phyloP scores from a whole-genome alignment of 2,329 filamentous ascomycete genomes.

The Hypoxylon rubiginosum region DNA sequence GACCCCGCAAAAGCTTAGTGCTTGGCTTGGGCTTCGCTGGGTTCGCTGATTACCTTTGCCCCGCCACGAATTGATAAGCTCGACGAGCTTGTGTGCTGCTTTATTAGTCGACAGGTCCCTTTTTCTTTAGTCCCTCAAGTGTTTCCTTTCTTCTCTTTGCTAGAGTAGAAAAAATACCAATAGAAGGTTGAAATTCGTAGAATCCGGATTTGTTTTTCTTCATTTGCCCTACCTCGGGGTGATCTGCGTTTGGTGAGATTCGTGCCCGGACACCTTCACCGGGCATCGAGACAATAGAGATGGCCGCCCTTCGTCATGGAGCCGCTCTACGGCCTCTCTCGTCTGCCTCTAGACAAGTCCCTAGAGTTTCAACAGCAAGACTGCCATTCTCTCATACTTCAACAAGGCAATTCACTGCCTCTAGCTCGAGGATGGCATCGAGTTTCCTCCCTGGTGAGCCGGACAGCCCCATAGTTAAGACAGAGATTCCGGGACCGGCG shows the following conservation, averaged over 20 bases:
- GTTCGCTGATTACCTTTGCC: slow-evolving; percentile 13
- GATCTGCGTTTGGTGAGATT: slow-evolving; percentile 19
- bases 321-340: slow-evolving; percentile 47
- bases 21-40: neutral
- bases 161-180: slow-evolving; percentile 12
- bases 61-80: slow-evolving; percentile 43
- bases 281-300: slow-evolving; percentile 40
- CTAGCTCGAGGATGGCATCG: slow-evolving; percentile 47
- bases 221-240: slow-evolving; percentile 27
- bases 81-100: slow-evolving; percentile 15
- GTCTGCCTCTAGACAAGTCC: slow-evolving; percentile 33
- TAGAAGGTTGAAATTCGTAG: slow-evolving; percentile 19
- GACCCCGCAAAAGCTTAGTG: slow-evolving; percentile 50
- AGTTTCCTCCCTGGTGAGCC: slow-evolving; percentile 61
- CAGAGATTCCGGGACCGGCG: slow-evolving; percentile 80
- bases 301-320: slow-evolving; percentile 49
- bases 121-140: slow-evolving; percentile 9
- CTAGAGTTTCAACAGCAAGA: neutral
- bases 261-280: slow-evolving; percentile 2
- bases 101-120: slow-evolving; percentile 28
- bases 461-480: slow-evolving; percentile 66
- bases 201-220: slow-evolving; percentile 14
- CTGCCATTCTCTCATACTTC: slow-evolving; percentile 26
- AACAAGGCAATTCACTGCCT: slow-evolving; percentile 37
- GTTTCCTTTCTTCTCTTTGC: slow-evolving; percentile 8